A percentile compares a stretch with the other conserved stretches of the same genome.
Conservation (phyloP, 2,329 filamentous ascomycete genomes). For the Alternaria longipes region DNA sequence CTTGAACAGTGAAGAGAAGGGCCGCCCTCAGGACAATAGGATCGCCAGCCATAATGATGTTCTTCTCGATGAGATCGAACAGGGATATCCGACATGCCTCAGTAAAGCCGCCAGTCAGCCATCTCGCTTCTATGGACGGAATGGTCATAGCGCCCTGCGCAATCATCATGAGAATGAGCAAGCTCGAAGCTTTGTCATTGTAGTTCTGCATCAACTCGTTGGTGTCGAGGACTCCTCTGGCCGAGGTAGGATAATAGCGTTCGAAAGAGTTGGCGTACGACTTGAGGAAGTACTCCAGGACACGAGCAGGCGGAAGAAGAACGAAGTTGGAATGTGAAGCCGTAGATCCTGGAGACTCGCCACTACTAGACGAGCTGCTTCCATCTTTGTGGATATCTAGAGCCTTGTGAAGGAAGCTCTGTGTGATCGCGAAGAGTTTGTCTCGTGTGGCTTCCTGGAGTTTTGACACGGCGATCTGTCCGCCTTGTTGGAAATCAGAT, state of each 20-base stretch:
- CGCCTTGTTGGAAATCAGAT: conserved; percentile 57
- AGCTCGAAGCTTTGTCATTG: conserved; percentile 71
- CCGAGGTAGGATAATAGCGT: conserved; percentile 71
- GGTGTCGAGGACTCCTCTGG: conserved; percentile 68
- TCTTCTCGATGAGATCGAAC: conserved; percentile 76
- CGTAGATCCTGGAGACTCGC: conserved; percentile 58
- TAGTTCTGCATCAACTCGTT: conserved; percentile 71
- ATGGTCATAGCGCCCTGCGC: conserved; percentile 74
- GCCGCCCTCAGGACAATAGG: conserved; percentile 71
- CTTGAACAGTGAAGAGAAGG: conserved; percentile 72
- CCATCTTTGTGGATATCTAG: conserved; percentile 71
- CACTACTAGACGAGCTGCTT: conserved; percentile 52
- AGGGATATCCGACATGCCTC: conserved; percentile 77
- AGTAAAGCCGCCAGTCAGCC: conserved; percentile 71
- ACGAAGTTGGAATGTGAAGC: conserved; percentile 67
- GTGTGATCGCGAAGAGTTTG: conserved; percentile 75
- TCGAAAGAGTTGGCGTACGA: conserved; percentile 73
- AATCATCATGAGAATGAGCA: conserved; percentile 76
- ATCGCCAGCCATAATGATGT: conserved; percentile 73
- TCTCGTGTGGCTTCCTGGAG: conserved; percentile 68
- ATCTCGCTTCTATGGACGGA: conserved; percentile 70
- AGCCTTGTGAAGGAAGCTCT: conserved; percentile 75
- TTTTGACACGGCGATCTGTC: conserved; percentile 58
- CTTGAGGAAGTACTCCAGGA: conserved; percentile 72
- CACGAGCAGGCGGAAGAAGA: conserved; percentile 70